Conservation (phyloP, 345 rosid genomes). For the Syzygium jambos region DNA sequence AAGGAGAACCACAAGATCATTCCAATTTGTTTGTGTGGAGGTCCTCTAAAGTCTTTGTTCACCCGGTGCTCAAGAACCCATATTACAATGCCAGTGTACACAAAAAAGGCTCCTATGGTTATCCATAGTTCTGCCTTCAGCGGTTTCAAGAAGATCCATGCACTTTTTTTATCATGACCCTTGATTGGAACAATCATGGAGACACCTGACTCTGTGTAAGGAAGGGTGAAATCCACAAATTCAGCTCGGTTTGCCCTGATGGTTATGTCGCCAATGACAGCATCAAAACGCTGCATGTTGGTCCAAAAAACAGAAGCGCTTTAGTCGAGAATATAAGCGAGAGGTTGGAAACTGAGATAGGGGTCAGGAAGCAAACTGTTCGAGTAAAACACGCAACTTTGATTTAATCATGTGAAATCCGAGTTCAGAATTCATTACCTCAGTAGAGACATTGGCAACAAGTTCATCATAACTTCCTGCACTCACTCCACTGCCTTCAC, state of each 20-base stretch:
- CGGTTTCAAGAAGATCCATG: slow-evolving; percentile 40
- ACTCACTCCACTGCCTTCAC: neutral
- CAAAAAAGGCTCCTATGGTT: slow-evolving; percentile 1
- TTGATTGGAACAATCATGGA: slow-evolving; percentile 21
- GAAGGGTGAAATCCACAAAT: slow-evolving; percentile 28
- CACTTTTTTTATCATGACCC: neutral
- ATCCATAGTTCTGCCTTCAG: slow-evolving; percentile 32
- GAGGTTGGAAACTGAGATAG: neutral
- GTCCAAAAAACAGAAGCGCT: neutral
- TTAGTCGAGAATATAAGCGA: neutral
- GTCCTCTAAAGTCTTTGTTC: slow-evolving; percentile 16
- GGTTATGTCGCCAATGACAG: slow-evolving; percentile 21
- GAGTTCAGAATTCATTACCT: slow-evolving; percentile 6
- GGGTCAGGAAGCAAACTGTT: neutral
- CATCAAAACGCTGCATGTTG: neutral
- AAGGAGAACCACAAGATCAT: slow-evolving; percentile 25
- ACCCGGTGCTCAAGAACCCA: slow-evolving; percentile 25
- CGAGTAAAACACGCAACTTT: neutral
- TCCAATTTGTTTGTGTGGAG: slow-evolving; percentile 8
- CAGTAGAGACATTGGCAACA: neutral
- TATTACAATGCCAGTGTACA: slow-evolving; percentile 17
- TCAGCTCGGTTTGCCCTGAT: slow-evolving; percentile 5
- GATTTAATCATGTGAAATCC: neutral
- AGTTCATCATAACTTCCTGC: slow-evolving; percentile 16
- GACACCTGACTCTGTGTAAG: slow-evolving; percentile 25